phyloP scores from a whole-genome alignment of 2,329 filamentous ascomycete species.

The Pseudocercospora macadamiae region DNA sequence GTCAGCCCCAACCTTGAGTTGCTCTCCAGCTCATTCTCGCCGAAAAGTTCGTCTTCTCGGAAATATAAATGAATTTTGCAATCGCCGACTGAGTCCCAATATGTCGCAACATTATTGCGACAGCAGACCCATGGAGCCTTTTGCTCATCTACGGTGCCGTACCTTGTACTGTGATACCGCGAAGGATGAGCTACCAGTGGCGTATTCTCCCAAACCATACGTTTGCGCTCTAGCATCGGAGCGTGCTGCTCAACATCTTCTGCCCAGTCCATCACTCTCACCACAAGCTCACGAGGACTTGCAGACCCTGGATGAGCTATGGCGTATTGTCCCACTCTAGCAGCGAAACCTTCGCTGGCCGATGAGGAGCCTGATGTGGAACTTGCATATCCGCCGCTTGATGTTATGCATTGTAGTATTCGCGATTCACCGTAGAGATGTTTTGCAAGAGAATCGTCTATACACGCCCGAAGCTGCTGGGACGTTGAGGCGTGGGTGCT shows the following conservation, averaged over 20 bases:
- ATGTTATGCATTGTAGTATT: neutral
- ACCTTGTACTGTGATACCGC: neutral
- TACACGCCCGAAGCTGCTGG: neutral
- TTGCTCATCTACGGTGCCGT: neutral
- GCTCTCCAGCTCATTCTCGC: too few relatives aligned
- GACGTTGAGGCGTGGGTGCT: neutral
- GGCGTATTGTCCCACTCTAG: neutral
- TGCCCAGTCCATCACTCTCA: constrained; percentile 1
- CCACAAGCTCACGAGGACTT: neutral
- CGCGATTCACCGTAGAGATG: neutral
- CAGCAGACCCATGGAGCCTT: neutral
- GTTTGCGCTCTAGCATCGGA: neutral
- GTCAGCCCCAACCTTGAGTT: neutral
- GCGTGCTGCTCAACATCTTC: neutral
- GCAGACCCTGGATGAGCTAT: neutral
- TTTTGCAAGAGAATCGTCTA: neutral
- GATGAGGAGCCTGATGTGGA: neutral
- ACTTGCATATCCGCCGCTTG: neutral
- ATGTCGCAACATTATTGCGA: neutral
- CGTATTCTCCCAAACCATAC: neutral
- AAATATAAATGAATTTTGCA: neutral
- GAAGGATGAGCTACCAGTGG: neutral
- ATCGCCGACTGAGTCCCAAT: neutral
- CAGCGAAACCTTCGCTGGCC: neutral
- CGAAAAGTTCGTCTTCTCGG: neutral